phyloP scores from a whole-genome alignment of 495 filamentous ascomycete genomes.

The Neurospora tetraspora region DNA sequence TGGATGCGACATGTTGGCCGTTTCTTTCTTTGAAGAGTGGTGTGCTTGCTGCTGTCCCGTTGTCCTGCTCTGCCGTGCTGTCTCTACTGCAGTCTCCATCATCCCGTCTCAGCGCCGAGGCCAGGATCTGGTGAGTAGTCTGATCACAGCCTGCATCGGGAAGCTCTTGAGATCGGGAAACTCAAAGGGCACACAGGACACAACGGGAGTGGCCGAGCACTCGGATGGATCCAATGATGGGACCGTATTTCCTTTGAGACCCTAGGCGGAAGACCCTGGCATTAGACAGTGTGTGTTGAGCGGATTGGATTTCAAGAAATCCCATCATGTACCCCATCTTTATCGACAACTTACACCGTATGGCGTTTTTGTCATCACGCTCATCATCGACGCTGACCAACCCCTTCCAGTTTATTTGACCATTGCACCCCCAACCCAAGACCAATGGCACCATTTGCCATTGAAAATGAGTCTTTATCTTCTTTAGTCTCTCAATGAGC shows the following conservation, averaged over 20 bases:
- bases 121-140: conserved; percentile 1
- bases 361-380: not conserved
- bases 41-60: not conserved
- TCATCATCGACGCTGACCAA: not conserved
- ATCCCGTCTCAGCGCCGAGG: not conserved
- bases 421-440: not conserved
- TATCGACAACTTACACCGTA: not conserved
- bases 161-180: conserved; percentile 8
- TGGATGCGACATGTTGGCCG: not conserved
- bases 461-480: not conserved
- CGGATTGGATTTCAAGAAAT: not conserved
- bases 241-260: not conserved
- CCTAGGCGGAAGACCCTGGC: not conserved
- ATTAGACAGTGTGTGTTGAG: not conserved
- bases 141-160: conserved; percentile 9
- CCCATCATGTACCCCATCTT: not conserved
- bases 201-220: not conserved
- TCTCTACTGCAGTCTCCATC: not conserved
- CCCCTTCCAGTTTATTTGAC: not conserved
- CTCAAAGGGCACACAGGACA: conserved; percentile 7
- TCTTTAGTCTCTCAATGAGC: not conserved
- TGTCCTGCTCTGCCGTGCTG: not conserved
- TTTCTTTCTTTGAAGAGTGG: not conserved
- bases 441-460: not conserved
- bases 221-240: not conserved